Evolutionary conservation across 768 basidiomycete species (phyloP), one percentile per base, ranked within the genome.

Genomic region (Suillus luteus): DNA sequence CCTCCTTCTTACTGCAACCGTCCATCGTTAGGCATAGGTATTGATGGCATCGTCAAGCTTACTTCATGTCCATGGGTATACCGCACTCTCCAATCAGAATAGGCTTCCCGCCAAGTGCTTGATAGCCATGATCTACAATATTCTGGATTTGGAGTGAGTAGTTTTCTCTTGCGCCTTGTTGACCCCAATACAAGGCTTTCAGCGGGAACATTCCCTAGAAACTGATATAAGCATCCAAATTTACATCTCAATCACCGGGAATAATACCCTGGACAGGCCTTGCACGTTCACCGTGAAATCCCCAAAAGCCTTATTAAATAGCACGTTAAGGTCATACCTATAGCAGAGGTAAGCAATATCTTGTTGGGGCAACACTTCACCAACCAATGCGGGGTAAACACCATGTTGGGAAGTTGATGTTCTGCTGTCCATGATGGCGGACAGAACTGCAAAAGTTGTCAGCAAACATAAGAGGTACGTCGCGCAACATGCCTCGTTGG

Each of bases 11-110:
- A 73, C 94, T 95, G 62, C 12, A 33, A 41, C 10, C 24, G 6
- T 27, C 19, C 57, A 31, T 41, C 27, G 24, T 58, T n/a, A 58
- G 40, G 17, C 10, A 41, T 58, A 41, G 17, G 31, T 31, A 41
- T 11, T 12, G n/a, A 19, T 31, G 2, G 10, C 6, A 58, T 12
- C 6, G 27, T 41, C 11, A 43, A 12, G 37, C 90, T 49, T 69
- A 95, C 95, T 99, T 98, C 83, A 97, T 86, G 69, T 99, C 97
- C 90, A 99, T 96, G 1, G 96, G 96, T 24, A 98, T 82, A 37
- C 96, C 96, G 66, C 91, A 93, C 75, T 99, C 96, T 22, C 96
- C 96, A 64, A 99, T 84, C 14, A 98, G 76, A 46, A 94, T 85
- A 12, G 96, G 96, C 19, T 77, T 84, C 70, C 95, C 92, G 31